Conservation (phyloP, 805 yeast genomes). For the Cyberlindnera mississippiensis region DNA sequence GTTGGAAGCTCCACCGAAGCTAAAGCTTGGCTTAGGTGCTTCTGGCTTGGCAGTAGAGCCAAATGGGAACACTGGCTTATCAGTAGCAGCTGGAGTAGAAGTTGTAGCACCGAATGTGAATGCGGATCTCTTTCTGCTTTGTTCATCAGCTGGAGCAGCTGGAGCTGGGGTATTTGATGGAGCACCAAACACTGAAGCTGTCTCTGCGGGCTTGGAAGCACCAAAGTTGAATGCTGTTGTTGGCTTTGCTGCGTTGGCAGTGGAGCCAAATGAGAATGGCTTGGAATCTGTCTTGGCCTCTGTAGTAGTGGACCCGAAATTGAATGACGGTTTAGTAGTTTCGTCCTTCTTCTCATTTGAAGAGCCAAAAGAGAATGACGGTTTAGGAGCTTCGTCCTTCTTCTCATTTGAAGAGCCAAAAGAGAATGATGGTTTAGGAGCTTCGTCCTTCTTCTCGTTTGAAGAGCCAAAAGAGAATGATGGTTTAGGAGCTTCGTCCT, state of each 20-base stretch:
- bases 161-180: conserved; percentile 1
- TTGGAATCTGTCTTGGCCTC: too few relatives aligned
- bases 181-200: background rate
- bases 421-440: background rate
- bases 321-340: conserved; percentile 13
- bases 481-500: conserved; percentile 4
- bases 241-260: conserved; percentile 1
- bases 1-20: conserved; percentile 17
- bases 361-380: conserved; percentile 7
- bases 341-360: conserved; percentile 1
- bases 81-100: conserved; percentile 8
- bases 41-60: background rate
- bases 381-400: conserved; percentile 7
- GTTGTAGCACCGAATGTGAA: conserved; percentile 15
- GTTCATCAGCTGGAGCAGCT: background rate
- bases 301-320: conserved; percentile 30
- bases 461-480: conserved; percentile 6
- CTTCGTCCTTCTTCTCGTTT: conserved; percentile 1
- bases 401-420: conserved; percentile 5
- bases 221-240: conserved; percentile 9
- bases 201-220: background rate
- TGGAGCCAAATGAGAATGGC: background rate
- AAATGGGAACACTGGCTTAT: conserved; percentile 2
- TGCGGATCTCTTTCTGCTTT: conserved; percentile 1
- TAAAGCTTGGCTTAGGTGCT: conserved; percentile 6